Evolutionary conservation across 352 stramenopile genomes (phyloP).

Genomic region (Proteromonas lacertae): DNA sequence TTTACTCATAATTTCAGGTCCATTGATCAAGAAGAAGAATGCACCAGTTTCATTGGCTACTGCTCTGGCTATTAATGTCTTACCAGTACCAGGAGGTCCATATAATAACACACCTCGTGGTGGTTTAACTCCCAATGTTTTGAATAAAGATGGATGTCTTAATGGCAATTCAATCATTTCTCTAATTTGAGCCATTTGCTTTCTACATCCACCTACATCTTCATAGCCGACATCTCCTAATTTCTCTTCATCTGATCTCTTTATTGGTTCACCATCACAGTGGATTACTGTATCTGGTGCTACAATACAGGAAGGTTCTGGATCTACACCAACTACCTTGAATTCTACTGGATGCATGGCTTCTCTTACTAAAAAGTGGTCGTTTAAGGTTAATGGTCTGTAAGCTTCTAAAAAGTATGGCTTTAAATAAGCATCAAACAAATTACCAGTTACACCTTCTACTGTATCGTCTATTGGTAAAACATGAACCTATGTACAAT

Average conservation of each 20-base stretch:
- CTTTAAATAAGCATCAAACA: conserved; percentile 99
- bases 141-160: conserved; percentile 84
- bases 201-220: conserved; percentile 86
- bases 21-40: conserved; percentile 99
- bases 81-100: too few relatives aligned
- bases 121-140: conserved; percentile 94
- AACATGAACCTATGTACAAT: too few relatives aligned
- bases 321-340: conserved; percentile 96
- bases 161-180: conserved; percentile 95
- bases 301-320: conserved; percentile 84
- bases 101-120: conserved; percentile 85
- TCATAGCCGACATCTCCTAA: conserved; percentile 95
- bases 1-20: conserved; percentile 98
- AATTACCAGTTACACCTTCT: conserved; percentile 92
- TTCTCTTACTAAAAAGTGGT: conserved; percentile 81
- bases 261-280: conserved; percentile 89
- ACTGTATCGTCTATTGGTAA: conserved; percentile 95
- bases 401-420: conserved; percentile 98
- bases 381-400: conserved; percentile 87
- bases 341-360: conserved; percentile 99
- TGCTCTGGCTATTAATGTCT: conserved; percentile 64
- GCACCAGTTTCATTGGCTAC: conserved; percentile 94
- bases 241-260: conserved; percentile 89
- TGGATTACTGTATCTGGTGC: conserved; percentile 95
- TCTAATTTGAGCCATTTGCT: conserved; percentile 94